phyloP scores from a whole-genome alignment of 495 filamentous ascomycete genomes.

The Penicillium egyptiacum region DNA sequence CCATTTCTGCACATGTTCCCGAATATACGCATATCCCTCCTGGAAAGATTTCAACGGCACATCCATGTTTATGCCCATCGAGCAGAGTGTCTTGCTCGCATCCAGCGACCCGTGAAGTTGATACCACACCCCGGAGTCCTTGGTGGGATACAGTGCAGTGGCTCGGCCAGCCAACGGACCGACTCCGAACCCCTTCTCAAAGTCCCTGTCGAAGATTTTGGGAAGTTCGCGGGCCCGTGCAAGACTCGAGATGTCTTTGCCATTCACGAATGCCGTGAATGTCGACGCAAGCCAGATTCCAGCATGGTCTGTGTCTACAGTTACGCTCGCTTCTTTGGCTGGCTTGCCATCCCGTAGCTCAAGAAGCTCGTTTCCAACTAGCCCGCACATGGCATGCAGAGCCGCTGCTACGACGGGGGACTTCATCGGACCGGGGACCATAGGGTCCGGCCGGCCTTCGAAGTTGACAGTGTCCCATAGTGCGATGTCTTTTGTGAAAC shows the following conservation, averaged over 20 bases:
- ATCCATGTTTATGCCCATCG: conserved; percentile 29
- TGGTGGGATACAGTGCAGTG: conserved; percentile 33
- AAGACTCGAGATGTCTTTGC: conserved; percentile 18
- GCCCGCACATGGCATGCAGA: conserved; percentile 29
- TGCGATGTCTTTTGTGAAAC: conserved; percentile 20
- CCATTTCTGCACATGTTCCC: conserved; percentile 26
- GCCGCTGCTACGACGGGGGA: conserved; percentile 26
- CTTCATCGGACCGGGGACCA: conserved; percentile 30
- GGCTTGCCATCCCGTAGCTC: conserved; percentile 19
- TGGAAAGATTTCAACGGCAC: conserved; percentile 11
- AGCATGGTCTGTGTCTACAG: conserved; percentile 28
- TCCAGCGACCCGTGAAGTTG: conserved; percentile 37
- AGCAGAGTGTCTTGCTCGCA: conserved; percentile 20
- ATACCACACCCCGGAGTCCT: conserved; percentile 29
- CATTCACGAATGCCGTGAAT: conserved; percentile 20
- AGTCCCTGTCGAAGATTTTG: conserved; percentile 20
- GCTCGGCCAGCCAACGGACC: conserved; percentile 21
- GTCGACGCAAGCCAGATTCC: conserved; percentile 27
- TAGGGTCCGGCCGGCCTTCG: conserved; percentile 23
- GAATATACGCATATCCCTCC: conserved; percentile 28
- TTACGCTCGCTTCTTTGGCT: conserved; percentile 9
- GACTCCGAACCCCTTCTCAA: conserved; percentile 27
- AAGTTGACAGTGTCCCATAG: conserved; percentile 28
- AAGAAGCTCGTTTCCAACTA: conserved; percentile 28
- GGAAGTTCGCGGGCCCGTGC: conserved; percentile 16